Percentiles rank a stretch among this genome's conserved stretches.
phyloP scores from a whole-genome alignment of 352 stramenopile genomes.

The Pythium aphanidermatum region DNA sequence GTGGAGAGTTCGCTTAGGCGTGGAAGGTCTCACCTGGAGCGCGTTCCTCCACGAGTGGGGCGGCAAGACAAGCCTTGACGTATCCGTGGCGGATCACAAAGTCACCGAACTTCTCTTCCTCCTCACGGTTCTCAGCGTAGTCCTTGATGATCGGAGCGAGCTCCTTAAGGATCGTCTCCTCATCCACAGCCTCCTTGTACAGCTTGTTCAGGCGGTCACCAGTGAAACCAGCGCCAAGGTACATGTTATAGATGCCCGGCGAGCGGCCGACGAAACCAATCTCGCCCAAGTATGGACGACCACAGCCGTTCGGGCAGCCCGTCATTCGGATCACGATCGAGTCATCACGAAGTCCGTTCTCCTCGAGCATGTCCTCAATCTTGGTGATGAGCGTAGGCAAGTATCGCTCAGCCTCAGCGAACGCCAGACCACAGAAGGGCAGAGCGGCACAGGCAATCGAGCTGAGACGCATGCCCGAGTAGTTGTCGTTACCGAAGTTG shows the following conservation, averaged over 20 bases:
- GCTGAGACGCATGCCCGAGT: slow-evolving; percentile 74
- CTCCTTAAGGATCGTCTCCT: slow-evolving; percentile 69
- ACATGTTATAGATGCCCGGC: slow-evolving; percentile 96
- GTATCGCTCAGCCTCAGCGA: slow-evolving; percentile 94
- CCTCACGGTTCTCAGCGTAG: slow-evolving; percentile 56
- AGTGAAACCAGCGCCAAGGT: slow-evolving; percentile 86
- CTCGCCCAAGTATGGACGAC: slow-evolving; percentile 96
- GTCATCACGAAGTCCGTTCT: slow-evolving; percentile 89
- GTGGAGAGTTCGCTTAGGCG: too few relatives aligned
- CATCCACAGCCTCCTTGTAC: slow-evolving; percentile 75
- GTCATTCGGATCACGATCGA: slow-evolving; percentile 98
- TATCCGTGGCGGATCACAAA: slow-evolving; percentile 75
- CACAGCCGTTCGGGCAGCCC: slow-evolving; percentile 97
- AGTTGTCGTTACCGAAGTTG: slow-evolving; percentile 85
- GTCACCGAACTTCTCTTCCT: slow-evolving; percentile 78
- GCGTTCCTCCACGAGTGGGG: slow-evolving; percentile 51
- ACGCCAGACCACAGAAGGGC: slow-evolving; percentile 95
- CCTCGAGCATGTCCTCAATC: slow-evolving; percentile 89
- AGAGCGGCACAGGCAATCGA: slow-evolving; percentile 95
- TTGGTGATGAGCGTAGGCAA: slow-evolving; percentile 92
- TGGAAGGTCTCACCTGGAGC: slow-evolving; percentile 68
- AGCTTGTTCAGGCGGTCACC: slow-evolving; percentile 79
- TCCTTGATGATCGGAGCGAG: slow-evolving; percentile 72
- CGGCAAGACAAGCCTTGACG: slow-evolving; percentile 60
- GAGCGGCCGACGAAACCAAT: slow-evolving; percentile 97